Evolutionary conservation across 345 rosid genomes (phyloP), one percentile per base, ranked within the genome.

Genomic region (Toxicodendron radicans): DNA sequence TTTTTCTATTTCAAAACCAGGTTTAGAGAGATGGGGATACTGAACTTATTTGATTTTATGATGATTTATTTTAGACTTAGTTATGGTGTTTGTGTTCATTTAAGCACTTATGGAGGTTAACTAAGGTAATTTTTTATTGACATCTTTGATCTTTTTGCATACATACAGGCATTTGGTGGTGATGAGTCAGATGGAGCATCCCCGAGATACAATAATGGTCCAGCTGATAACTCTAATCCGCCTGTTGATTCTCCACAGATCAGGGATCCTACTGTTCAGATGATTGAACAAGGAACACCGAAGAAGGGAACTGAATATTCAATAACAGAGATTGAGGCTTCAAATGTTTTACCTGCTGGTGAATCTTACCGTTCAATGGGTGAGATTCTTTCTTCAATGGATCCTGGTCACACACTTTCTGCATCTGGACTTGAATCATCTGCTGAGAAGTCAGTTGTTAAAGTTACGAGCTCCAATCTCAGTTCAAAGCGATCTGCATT

Each of bases 131-230:
- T 41, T 64, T 64, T 71, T 73, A 71, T 48, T 66, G 48, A 51
- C 24, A 21, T 49, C 23, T 69, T 27, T 33, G 23, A 33, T 84
- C 64, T 53, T 68, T 3, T 74, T 66, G 63, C 66, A 61, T 64
- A 67, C 64, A 51, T 84, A 79, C 83, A 95, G 99, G 94, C 93
- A 46, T 85, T 92, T 83, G 95, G 92, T 56, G 91, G 88, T 60
- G 95, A 92, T 83, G 96, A 90, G 78, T 92, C 91, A 43, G 99
- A 91, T 82, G 80, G 57, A 81, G 94, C 83, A 75, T 89, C 92
- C 69, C 88, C 97, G 2, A 83, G 82, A 78, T 79, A 86, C 73
- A 76, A 71, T 81, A 84, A 69, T 73, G 82, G 74, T 75, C 70
- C 79, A 33, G 82, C 75, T 56, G 88, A 83, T 82, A 82, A 75